phyloP scores from a whole-genome alignment of 768 basidiomycete species.

The Lactarius trivialis region DNA sequence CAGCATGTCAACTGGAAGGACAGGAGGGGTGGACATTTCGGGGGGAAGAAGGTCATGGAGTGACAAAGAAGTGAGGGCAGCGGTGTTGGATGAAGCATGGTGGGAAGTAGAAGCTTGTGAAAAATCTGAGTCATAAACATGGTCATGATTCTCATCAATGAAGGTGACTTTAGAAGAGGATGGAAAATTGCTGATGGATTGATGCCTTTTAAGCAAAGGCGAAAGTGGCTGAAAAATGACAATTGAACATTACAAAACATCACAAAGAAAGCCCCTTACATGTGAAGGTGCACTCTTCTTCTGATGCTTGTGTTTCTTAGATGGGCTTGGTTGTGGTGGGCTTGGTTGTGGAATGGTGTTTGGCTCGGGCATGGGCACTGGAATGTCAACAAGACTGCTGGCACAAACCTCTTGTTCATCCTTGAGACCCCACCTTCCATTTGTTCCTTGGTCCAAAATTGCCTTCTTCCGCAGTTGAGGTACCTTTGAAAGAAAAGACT shows the following conservation, averaged over 20 bases:
- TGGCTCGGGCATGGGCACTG: too few species aligned
- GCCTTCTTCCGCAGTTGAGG: neutral
- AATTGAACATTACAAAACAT: neutral
- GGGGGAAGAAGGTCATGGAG: slow-evolving; percentile 32
- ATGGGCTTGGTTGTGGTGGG: neutral
- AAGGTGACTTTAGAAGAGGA: neutral
- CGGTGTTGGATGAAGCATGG: slow-evolving; percentile 24
- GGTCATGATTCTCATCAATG: neutral
- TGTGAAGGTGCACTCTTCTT: neutral
- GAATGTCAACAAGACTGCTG: neutral
- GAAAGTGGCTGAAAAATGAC: neutral
- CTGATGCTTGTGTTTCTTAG: neutral
- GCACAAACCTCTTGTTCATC: neutral
- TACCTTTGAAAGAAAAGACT: slow-evolving; percentile 32
- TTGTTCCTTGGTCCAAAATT: neutral
- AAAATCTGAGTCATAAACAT: slow-evolving; percentile 51
- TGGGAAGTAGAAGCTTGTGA: slow-evolving; percentile 42
- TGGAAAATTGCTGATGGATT: too few species aligned
- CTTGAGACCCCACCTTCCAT: neutral
- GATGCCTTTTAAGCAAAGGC: neutral
- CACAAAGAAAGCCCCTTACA: neutral
- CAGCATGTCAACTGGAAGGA: slow-evolving; percentile 37
- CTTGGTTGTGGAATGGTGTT: neutral
- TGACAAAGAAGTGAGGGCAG: neutral
- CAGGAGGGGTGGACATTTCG: slow-evolving; percentile 33